A percentile compares a stretch with the other conserved stretches of the same genome.
phyloP scores from a whole-genome alignment of 31 red algal genomes.

The Odonthalia washingtoniensis region DNA sequence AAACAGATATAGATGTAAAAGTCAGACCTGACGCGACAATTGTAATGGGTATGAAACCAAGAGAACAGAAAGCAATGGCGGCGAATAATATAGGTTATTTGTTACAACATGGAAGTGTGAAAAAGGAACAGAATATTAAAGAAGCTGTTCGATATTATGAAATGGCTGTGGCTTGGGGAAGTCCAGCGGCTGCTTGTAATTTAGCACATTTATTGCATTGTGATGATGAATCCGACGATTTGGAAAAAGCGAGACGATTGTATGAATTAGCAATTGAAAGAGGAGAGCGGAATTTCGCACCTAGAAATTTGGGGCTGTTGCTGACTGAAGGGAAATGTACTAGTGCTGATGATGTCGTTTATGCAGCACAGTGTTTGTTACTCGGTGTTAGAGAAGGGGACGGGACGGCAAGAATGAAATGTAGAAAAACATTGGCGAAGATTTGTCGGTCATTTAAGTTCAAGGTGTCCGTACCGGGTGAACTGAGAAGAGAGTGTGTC shows the following conservation, averaged over 20 bases:
- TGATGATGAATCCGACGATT: neutral
- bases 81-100: conserved; percentile 60
- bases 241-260: conserved; percentile 20
- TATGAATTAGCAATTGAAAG: conserved; percentile 52
- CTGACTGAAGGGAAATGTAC: neutral
- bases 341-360: neutral
- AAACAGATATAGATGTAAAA: neutral
- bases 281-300: conserved; percentile 54
- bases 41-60: conserved; percentile 42
- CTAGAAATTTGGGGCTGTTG: conserved; percentile 52
- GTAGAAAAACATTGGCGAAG: neutral
- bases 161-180: conserved; percentile 55
- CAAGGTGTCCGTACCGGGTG: no score
- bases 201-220: conserved; percentile 25
- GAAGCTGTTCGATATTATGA: conserved; percentile 44
- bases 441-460: neutral
- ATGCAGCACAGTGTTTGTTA: conserved; percentile 31
- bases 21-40: conserved; percentile 40
- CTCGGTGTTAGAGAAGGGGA: conserved; percentile 34
- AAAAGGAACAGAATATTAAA: neutral
- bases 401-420: neutral
- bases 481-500: no score
- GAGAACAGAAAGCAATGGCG: conserved; percentile 48
- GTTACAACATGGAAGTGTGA: conserved; percentile 10
- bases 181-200: conserved; percentile 32